These are phyloP conservation scores for Eutypella sp. DNA, from an alignment of 2,329 filamentous ascomycete genomes.

Conservation along the genomic window DNA sequence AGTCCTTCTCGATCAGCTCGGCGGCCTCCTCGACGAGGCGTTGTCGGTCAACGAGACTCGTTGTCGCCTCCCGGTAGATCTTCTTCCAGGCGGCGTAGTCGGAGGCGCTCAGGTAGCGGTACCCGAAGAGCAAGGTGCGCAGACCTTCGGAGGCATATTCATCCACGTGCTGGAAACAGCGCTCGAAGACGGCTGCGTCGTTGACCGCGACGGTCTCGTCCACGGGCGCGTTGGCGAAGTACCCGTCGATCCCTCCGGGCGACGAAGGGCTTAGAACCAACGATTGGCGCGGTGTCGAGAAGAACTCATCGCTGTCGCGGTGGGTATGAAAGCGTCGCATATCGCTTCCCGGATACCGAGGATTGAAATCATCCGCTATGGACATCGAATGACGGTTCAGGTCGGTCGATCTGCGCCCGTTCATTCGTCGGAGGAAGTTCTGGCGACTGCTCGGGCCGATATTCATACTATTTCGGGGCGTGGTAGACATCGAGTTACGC, in stretches of 20 bases:
- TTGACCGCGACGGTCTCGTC: conserved; percentile 57
- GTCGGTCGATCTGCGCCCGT: conserved; percentile 28
- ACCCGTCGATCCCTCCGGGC: conserved; percentile 25
- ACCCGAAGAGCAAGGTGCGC: conserved; percentile 78
- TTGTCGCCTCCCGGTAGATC: conserved; percentile 73
- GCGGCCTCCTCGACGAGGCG: conserved; percentile 73
- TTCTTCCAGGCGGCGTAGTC: conserved; percentile 76
- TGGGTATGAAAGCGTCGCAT: conserved; percentile 22
- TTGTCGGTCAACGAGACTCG: conserved; percentile 76
- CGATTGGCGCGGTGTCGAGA: conserved; percentile 22
- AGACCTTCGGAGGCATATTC: conserved; percentile 84
- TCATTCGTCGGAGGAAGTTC: conserved; percentile 26
- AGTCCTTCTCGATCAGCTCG: conserved; percentile 73
- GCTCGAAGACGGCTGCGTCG: conserved; percentile 67
- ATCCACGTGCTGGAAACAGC: conserved; percentile 85
- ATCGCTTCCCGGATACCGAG: conserved; percentile 31
- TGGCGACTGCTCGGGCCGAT: conserved; percentile 18
- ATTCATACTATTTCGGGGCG: conserved; percentile 36
- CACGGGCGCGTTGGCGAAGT: conserved; percentile 47
- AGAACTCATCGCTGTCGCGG: conserved; percentile 15
- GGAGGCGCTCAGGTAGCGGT: conserved; percentile 69
- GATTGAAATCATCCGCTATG: conserved; percentile 28
- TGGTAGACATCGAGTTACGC: conserved; percentile 24
- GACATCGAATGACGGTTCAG: conserved; percentile 15
- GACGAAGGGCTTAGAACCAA: conserved; percentile 33